phyloP scores from a whole-genome alignment of 129 eudicot species.

The Lactuca saligna region DNA sequence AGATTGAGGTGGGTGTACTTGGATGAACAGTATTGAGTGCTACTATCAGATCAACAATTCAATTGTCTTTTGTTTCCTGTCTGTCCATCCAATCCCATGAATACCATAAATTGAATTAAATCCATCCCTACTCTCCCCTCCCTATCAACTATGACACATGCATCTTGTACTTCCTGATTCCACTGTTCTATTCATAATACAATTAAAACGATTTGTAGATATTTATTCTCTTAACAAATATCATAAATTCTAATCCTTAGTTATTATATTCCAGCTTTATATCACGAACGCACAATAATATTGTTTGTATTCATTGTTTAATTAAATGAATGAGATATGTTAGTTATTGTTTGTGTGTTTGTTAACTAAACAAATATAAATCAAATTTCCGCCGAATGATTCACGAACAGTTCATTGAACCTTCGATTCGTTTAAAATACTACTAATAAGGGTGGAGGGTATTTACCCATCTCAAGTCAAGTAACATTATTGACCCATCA shows the following conservation, averaged over 20 bases:
- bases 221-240: background rate
- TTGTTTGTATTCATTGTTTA: too few species aligned
- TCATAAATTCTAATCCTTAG: background rate
- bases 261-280: background rate
- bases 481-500: too few species aligned
- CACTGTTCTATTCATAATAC: slow-evolving; percentile 8
- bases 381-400: too few species aligned
- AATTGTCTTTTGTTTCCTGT: slow-evolving; percentile 30
- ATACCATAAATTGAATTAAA: slow-evolving; percentile 24
- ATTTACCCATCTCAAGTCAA: too few species aligned
- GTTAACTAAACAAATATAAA: too few species aligned
- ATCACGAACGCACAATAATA: too few species aligned
- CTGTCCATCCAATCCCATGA: slow-evolving; percentile 31
- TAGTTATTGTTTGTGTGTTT: too few species aligned
- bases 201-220: background rate
- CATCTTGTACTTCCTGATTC: slow-evolving; percentile 24
- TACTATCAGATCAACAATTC: slow-evolving; percentile 42
- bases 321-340: too few species aligned
- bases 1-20: slow-evolving; percentile 21
- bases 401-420: too few species aligned
- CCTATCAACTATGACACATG: slow-evolving; percentile 20
- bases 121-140: slow-evolving; percentile 14
- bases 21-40: slow-evolving; percentile 37
- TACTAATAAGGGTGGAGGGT: too few species aligned
- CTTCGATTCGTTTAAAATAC: too few species aligned